These are phyloP conservation scores for Pyrenophora graminea DNA, from an alignment of 2,329 filamentous ascomycete genomes.

Conservation along the genomic window DNA sequence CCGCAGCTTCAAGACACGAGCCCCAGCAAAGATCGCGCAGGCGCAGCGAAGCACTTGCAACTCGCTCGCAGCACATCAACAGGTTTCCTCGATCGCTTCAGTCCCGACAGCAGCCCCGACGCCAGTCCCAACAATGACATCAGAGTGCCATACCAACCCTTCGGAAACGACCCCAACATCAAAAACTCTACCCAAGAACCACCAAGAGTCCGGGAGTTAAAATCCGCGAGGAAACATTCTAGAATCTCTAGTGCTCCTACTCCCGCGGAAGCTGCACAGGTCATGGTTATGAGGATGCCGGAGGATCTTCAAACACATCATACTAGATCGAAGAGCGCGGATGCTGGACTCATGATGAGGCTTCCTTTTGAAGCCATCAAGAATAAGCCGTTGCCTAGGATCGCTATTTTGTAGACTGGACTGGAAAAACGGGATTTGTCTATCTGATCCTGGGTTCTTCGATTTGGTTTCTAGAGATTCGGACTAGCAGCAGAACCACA, in stretches of 20 bases:
- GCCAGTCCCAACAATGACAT: slow-evolving; percentile 20
- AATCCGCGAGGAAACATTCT: slow-evolving; percentile 19
- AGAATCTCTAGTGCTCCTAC: slow-evolving; percentile 8
- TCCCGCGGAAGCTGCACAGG: slow-evolving; percentile 9
- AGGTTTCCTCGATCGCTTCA: slow-evolving; percentile 22
- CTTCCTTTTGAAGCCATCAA: slow-evolving; percentile 29
- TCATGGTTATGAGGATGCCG: slow-evolving; percentile 11
- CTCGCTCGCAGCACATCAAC: slow-evolving; percentile 20
- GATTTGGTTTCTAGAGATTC: too few species aligned
- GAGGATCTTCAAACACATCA: slow-evolving; percentile 8
- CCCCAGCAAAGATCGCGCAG: neutral
- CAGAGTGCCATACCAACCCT: neutral
- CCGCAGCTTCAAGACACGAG: slow-evolving; percentile 12
- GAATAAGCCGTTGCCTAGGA: slow-evolving; percentile 36
- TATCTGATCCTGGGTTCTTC: too few species aligned
- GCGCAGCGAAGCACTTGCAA: neutral
- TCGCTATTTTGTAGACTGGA: slow-evolving; percentile 22
- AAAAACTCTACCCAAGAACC: slow-evolving; percentile 6
- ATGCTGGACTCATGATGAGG: slow-evolving; percentile 5
- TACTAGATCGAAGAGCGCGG: slow-evolving; percentile 1
- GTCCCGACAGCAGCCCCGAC: slow-evolving; percentile 17
- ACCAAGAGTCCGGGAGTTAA: slow-evolving; percentile 15
- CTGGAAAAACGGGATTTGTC: too few species aligned
- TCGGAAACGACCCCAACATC: slow-evolving; percentile 19
- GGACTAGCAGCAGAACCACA: neutral